Evolutionary conservation across 805 yeast species (phyloP), one percentile per base, ranked within the genome.

Genomic region (Komagataella phaffii): DNA sequence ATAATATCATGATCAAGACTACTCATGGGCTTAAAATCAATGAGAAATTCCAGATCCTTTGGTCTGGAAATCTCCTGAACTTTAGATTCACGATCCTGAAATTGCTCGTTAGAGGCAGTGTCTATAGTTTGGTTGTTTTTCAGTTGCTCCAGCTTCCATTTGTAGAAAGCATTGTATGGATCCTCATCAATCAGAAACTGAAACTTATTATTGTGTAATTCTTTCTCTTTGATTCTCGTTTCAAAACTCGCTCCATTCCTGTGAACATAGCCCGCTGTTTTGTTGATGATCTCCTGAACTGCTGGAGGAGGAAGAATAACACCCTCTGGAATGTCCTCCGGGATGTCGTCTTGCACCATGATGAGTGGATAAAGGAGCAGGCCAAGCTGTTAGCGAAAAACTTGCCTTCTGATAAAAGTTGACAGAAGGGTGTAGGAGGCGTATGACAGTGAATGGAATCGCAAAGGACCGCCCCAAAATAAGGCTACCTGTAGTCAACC

Each of bases 171-270:
- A 59, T 84, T 61, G 61, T 76, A 78, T 7, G 80, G 76, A 63
- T 85, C 78, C 2, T 65, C 69, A 1, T 70, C 71, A 17, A 71
- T 62, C 5, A 89, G 63, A 59, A 90, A 90, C n/a, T 75, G 68
- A 63, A 88, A 86, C 60, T 80, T 79, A 30, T 71, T 70, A 50
- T 73, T 73, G 5, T 66, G 62, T 14, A 68, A 63, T 55, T 81
- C 80, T 44, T 66, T 69, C 44, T 65, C 65, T 17, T 66, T 65
- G 52, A 87, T 73, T 49, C 84, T 68, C 7, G 69, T 68, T 58
- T 83, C 93, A 64, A 88, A 86, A 1, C 75, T 68, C 1, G 62
- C 58, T 0, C 96, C 96, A 59, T 87, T 85, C 55, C 84, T 71
- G 24, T 67, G 57, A 5, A 89, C 88, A 59, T 83, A 87, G 3